Conservation (phyloP, 768 basidiomycete species). For the Pisolithus albus region DNA sequence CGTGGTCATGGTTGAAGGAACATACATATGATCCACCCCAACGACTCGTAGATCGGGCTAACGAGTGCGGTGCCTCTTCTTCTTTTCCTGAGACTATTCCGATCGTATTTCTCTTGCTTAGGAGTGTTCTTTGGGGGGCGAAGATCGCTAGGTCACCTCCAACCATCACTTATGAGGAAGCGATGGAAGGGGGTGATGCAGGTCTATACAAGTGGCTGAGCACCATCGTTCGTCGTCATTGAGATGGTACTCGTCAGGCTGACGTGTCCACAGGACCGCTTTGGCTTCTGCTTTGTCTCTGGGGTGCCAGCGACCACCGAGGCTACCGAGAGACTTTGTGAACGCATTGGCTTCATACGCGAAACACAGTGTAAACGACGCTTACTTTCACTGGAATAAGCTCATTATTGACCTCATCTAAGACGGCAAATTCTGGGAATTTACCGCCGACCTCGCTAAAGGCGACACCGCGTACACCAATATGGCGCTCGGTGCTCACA, state of each 20-base stretch:
- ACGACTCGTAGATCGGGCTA: slow-evolving; percentile 15
- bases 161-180: slow-evolving; percentile 62
- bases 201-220: slow-evolving; percentile 78
- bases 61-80: slow-evolving; percentile 38
- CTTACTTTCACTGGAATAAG: neutral
- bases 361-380: slow-evolving; percentile 63
- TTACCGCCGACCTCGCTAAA: slow-evolving; percentile 83
- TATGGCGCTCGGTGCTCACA: slow-evolving; percentile 80
- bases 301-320: slow-evolving; percentile 77
- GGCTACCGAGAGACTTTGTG: slow-evolving; percentile 72
- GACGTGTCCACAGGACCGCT: slow-evolving; percentile 53
- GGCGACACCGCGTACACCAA: slow-evolving; percentile 95
- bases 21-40: slow-evolving; percentile 75
- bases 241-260: neutral
- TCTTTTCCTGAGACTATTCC: neutral
- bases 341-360: slow-evolving; percentile 80
- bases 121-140: slow-evolving; percentile 78
- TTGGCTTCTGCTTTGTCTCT: slow-evolving; percentile 83
- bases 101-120: neutral
- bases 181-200: slow-evolving; percentile 55
- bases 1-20: slow-evolving; percentile 75
- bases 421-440: slow-evolving; percentile 98
- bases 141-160: slow-evolving; percentile 73
- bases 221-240: slow-evolving; percentile 53
- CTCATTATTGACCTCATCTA: slow-evolving; percentile 31